These are phyloP conservation scores for Flaveria linearis DNA, from an alignment of 129 eudicot species.

Conservation along the genomic window DNA sequence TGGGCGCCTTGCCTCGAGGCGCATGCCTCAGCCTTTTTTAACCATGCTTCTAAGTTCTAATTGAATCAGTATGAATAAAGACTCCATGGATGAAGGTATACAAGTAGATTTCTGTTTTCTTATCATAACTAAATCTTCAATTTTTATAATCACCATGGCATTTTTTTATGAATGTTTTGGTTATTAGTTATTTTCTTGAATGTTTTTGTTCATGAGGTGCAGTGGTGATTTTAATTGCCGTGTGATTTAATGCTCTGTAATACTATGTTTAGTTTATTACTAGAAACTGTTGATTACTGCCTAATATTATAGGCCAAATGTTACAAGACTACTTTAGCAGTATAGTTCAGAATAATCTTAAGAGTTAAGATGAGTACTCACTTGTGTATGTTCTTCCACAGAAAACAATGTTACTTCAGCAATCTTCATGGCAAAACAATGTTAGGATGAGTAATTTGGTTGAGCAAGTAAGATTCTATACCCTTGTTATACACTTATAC, in stretches of 20 bases:
- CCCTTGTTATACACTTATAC: constrained; percentile 5
- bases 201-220: constrained; percentile 8
- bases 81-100: not conserved
- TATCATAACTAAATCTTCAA: not conserved
- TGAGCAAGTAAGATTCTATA: constrained; percentile 80
- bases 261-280: not conserved
- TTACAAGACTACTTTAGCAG: not conserved
- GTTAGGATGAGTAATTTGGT: constrained; percentile 84
- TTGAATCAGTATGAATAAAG: constrained; percentile 9
- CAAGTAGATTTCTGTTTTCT: not conserved
- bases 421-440: constrained; percentile 98
- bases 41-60: not conserved
- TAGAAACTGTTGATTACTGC: not conserved
- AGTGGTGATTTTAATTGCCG: constrained; percentile 5
- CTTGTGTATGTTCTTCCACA: constrained; percentile 36
- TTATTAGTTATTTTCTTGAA: constrained; percentile 5
- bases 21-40: too few relatives aligned
- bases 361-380: constrained; percentile 8
- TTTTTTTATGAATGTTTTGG: not conserved
- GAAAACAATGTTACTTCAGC: constrained; percentile 94
- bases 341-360: constrained; percentile 2
- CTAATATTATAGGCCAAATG: not conserved
- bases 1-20: too few relatives aligned
- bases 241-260: not conserved
- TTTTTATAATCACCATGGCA: not conserved